Evolutionary conservation across 805 yeast species (phyloP), one percentile per base, ranked within the genome.

Genomic region (Ogataea neopini): DNA sequence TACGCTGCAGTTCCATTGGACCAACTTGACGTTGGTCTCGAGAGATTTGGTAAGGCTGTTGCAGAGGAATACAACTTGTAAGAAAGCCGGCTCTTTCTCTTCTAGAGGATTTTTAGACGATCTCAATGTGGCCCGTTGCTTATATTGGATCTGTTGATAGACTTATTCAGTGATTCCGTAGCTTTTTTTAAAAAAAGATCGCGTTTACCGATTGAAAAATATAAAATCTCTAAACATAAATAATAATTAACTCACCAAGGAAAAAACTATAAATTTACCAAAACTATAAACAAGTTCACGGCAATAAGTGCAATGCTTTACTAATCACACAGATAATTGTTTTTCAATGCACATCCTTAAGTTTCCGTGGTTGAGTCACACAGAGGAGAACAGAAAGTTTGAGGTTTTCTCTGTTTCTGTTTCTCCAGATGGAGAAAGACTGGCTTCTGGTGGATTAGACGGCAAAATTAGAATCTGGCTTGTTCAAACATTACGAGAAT

Each of bases 391-490:
- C 56, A 77, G 88, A 50, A 80, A 80, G 55, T 83, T 83, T 59
- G 98, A 92, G 61, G 86, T 95, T 13, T 94, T 90, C 62, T 82
- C 97, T 1, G 78, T 91, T 4, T 81, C 83, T 46, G 84, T 88
- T 3, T 84, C 88, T 52, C 80, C 88, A 0, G 96, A 89, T 68
- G 96, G 96, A 1, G 66, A 81, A 40, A 71, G 96, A 47, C 64
- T 92, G 20, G 99, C 97, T 1, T 84, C 97, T 1, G 99, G 98
- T 14, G 99, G 98, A 1, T 68, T 86, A 33, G 92, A 92, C 68
- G 97, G 98, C 0, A 89, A 88, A 57, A 89, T 94, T 37, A 79
- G 92, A 52, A 86, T 92, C 39, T 92, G 99, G 99, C 82, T 85
- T 10, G 70, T 81, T 6, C 76, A 72, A 4, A 77, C 85, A 9